Evolutionary conservation across 2,329 filamentous ascomycete genomes (phyloP).

Genomic region (Alternaria arbusti): DNA sequence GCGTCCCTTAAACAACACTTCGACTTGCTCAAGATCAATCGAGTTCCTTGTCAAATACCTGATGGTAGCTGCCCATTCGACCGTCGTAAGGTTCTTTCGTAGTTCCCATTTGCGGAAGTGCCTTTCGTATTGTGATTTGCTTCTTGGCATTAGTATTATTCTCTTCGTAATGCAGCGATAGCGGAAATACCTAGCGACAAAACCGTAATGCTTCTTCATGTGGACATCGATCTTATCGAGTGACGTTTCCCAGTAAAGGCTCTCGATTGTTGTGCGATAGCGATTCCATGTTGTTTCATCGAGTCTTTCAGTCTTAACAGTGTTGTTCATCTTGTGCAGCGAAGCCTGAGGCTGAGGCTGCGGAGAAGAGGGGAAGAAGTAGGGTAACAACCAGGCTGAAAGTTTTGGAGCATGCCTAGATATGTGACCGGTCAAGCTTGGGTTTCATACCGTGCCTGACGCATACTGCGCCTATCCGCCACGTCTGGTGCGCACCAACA

Average conservation of each 20-base stretch:
- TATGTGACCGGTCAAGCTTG: not conserved
- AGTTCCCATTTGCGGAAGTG: not conserved
- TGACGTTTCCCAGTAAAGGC: not conserved
- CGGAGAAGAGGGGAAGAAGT: not conserved
- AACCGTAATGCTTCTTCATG: not conserved
- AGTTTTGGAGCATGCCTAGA: not conserved
- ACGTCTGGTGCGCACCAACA: not conserved
- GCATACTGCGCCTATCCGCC: not conserved
- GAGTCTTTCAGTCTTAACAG: not conserved
- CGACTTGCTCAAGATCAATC: not conserved
- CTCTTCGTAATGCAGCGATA: too few species aligned
- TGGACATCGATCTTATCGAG: not conserved
- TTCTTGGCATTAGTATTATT: not conserved
- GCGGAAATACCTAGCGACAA: not conserved
- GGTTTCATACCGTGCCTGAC: rapidly evolving
- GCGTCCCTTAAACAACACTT: not conserved
- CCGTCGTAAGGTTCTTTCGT: not conserved
- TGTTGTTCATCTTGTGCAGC: not conserved
- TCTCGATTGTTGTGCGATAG: not conserved
- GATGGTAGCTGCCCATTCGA: not conserved
- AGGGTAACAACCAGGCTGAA: not conserved
- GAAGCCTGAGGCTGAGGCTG: not conserved
- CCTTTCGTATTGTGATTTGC: not conserved
- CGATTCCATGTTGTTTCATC: not conserved
- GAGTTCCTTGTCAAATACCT: not conserved